phyloP scores from a whole-genome alignment of 495 filamentous ascomycete species.

The Aspergillus homomorphus region DNA sequence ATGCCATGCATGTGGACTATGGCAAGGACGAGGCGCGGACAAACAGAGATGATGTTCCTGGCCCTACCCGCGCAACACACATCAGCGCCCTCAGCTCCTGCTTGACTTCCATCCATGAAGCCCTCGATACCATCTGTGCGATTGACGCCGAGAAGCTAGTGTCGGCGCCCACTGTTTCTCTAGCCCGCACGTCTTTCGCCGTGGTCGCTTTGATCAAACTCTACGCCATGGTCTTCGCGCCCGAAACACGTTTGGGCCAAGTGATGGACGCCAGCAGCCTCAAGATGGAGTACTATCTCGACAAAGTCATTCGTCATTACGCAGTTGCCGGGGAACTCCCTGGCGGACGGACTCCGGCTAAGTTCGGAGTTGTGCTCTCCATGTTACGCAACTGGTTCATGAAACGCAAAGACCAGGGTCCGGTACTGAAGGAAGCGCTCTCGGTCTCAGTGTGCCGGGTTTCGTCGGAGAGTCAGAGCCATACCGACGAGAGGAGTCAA shows the following conservation, averaged over 20 bases:
- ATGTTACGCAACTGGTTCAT: constrained; percentile 74
- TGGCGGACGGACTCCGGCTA: constrained; percentile 65
- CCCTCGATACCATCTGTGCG: constrained; percentile 65
- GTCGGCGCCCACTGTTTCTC: constrained; percentile 70
- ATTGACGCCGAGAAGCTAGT: constrained; percentile 61
- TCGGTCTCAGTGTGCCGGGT: constrained; percentile 19
- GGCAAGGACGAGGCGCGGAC: constrained; percentile 36
- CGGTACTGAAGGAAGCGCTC: constrained; percentile 28
- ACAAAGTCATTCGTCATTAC: constrained; percentile 64
- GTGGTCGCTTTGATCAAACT: constrained; percentile 86
- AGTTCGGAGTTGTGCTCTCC: constrained; percentile 71
- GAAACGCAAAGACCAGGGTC: constrained; percentile 41
- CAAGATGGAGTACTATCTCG: constrained; percentile 71
- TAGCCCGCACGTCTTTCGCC: constrained; percentile 78
- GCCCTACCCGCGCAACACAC: constrained; percentile 56
- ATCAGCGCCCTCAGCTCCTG: constrained; percentile 71
- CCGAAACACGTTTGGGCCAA: constrained; percentile 67
- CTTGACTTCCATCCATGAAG: constrained; percentile 67
- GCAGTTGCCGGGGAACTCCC: constrained; percentile 59
- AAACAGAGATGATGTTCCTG: constrained; percentile 26
- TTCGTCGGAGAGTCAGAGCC: background rate
- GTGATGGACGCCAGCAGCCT: constrained; percentile 73
- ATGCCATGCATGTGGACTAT: constrained; percentile 72
- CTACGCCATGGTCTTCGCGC: constrained; percentile 69
- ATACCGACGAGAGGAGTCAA: constrained; percentile 2